Evolutionary conservation across 1,284 basidiomycete species (phyloP).

Genomic region (Cryptococcus wingfieldii): DNA sequence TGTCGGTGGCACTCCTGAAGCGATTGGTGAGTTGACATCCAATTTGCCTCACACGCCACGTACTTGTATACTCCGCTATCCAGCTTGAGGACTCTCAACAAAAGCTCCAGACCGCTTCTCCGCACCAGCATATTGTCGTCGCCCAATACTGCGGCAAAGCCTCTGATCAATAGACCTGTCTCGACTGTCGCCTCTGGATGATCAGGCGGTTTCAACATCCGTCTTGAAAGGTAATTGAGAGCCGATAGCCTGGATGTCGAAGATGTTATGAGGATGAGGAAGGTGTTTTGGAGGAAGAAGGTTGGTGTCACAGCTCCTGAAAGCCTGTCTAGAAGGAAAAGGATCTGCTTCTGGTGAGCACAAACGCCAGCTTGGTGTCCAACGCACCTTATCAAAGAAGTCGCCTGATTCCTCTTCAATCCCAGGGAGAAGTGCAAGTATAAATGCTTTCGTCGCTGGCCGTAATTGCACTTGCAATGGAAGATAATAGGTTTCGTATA

Average conservation of each 20-base stretch:
- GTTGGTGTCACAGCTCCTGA: constrained; percentile 74
- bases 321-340: constrained; percentile 73
- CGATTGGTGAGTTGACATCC: background rate
- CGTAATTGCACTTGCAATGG: constrained; percentile 77
- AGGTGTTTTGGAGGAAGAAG: constrained; percentile 93
- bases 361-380: background rate
- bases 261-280: constrained; percentile 89
- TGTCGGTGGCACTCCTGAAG: constrained; percentile 50
- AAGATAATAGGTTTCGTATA: constrained; percentile 86
- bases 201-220: constrained; percentile 56
- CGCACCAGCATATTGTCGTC: constrained; percentile 86
- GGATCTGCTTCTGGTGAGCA: constrained; percentile 56
- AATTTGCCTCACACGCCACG: constrained; percentile 2
- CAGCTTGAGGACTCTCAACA: constrained; percentile 67
- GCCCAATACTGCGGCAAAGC: constrained; percentile 79
- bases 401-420: constrained; percentile 94
- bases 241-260: constrained; percentile 79
- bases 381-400: constrained; percentile 83
- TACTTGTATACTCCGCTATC: constrained; percentile 66
- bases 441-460: constrained; percentile 88
- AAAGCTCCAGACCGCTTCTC: constrained; percentile 72
- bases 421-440: constrained; percentile 86
- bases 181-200: constrained; percentile 57
- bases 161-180: constrained; percentile 86
- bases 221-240: constrained; percentile 76